A percentile compares a stretch with the other conserved stretches of the same genome.
Evolutionary conservation across 768 basidiomycete genomes (phyloP).

Genomic region (Hysterangium stoloniferum): DNA sequence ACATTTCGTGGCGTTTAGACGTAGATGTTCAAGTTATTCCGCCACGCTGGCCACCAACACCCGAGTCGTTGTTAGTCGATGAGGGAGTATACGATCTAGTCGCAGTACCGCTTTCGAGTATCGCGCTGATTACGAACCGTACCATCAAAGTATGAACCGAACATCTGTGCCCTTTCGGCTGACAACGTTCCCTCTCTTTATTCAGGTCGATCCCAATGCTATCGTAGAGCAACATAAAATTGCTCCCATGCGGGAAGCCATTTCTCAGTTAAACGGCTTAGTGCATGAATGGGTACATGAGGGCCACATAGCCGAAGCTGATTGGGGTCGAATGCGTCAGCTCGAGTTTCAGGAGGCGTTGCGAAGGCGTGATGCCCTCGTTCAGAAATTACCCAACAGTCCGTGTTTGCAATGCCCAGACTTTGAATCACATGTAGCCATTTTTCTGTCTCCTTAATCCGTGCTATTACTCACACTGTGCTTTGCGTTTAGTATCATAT

Average conservation of each 20-base stretch:
- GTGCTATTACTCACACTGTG: slow-evolving; percentile 12
- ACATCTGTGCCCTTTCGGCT: slow-evolving; percentile 7
- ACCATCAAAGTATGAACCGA: slow-evolving; percentile 58
- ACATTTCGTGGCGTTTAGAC: slow-evolving; percentile 35
- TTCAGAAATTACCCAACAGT: slow-evolving; percentile 33
- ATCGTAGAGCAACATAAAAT: slow-evolving; percentile 64
- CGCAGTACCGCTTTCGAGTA: slow-evolving; percentile 59
- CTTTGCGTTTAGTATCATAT: slow-evolving; percentile 55
- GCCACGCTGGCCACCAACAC: slow-evolving; percentile 71
- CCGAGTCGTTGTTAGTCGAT: slow-evolving; percentile 38
- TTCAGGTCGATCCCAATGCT: slow-evolving; percentile 59
- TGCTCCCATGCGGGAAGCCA: slow-evolving; percentile 49
- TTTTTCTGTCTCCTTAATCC: too few relatives aligned
- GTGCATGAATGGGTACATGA: slow-evolving; percentile 49
- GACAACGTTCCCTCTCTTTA: slow-evolving; percentile 4
- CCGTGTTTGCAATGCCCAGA: slow-evolving; percentile 54
- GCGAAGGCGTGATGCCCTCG: slow-evolving; percentile 45
- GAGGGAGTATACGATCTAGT: slow-evolving; percentile 60
- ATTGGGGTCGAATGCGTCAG: slow-evolving; percentile 77
- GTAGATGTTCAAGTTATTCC: slow-evolving; percentile 47
- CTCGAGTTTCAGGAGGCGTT: slow-evolving; percentile 88
- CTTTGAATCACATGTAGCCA: slow-evolving; percentile 74
- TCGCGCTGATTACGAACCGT: slow-evolving; percentile 65
- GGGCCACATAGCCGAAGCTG: slow-evolving; percentile 57
- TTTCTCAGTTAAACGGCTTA: slow-evolving; percentile 40